These are phyloP conservation scores for Nicotiana tomentosiformis DNA, from an alignment of 257 asterid genomes.

Conservation along the genomic window DNA sequence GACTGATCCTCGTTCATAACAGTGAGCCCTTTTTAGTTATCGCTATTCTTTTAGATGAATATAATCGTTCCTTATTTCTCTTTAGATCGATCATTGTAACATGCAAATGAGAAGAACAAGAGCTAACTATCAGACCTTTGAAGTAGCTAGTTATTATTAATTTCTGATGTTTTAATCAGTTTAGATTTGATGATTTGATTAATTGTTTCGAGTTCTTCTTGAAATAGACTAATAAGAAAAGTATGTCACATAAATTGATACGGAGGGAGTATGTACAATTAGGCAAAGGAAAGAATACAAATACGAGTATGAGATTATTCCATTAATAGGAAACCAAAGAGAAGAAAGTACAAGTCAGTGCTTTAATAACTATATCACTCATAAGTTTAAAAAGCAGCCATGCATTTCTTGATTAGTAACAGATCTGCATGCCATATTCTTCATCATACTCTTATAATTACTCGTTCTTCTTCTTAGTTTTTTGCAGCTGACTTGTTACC, in stretches of 20 bases:
- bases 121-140: not conserved
- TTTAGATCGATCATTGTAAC: too few species aligned
- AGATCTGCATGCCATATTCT: not conserved
- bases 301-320: not conserved
- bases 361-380: not conserved
- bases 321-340: not conserved
- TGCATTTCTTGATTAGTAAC: not conserved
- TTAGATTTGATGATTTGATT: not conserved
- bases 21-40: constrained; percentile 51
- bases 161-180: not conserved
- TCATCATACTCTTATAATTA: constrained; percentile 2
- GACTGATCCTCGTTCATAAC: too few species aligned
- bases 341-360: not conserved
- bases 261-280: too few species aligned
- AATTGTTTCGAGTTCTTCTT: too few species aligned
- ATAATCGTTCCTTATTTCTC: not conserved
- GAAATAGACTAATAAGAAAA: too few species aligned
- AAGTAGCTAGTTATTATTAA: not conserved
- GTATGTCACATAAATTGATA: too few species aligned
- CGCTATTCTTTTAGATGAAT: not conserved
- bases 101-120: not conserved
- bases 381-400: not conserved
- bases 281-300: not conserved
- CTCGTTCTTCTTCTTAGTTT: constrained; percentile 17
- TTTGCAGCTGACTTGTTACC: constrained; percentile 13